A percentile compares a stretch with the other conserved stretches of the same genome.
Evolutionary conservation across 176 grass and related monocot genomes (phyloP).

Genomic region (Carex myosuroides): DNA sequence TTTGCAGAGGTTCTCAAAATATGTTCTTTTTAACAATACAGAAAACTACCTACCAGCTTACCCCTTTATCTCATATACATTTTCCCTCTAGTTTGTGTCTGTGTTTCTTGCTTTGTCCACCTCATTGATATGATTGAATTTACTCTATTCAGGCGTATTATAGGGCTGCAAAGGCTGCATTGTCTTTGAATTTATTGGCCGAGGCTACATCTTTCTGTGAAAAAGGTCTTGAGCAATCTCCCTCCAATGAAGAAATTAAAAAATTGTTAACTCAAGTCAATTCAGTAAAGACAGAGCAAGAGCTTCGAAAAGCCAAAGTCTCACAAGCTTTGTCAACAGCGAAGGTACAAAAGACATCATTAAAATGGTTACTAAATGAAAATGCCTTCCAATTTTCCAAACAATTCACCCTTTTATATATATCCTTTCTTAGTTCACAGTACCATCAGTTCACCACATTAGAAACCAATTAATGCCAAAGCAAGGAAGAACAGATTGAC

Average conservation of each 20-base stretch:
- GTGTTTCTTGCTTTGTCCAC: neutral
- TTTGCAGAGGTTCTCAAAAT: neutral
- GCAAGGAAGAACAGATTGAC: neutral
- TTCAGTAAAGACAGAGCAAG: constrained; percentile 34
- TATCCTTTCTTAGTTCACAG: neutral
- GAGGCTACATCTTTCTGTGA: constrained; percentile 62
- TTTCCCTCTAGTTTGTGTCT: neutral
- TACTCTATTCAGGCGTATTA: constrained; percentile 66
- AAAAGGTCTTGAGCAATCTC: constrained; percentile 52
- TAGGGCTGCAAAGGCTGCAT: constrained; percentile 64
- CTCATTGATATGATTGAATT: constrained; percentile 12
- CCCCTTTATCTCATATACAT: neutral
- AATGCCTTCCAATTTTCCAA: neutral
- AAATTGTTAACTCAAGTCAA: constrained; percentile 62
- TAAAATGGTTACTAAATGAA: neutral
- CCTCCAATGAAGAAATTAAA: constrained; percentile 61
- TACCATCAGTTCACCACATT: neutral
- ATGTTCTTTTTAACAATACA: neutral
- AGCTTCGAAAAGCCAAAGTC: constrained; percentile 45
- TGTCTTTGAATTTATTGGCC: constrained; percentile 49
- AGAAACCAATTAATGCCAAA: neutral
- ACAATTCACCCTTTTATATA: neutral
- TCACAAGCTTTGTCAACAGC: constrained; percentile 35
- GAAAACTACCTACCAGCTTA: neutral
- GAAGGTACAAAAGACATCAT: constrained; percentile 37